These are phyloP conservation scores for Aleurites moluccanus DNA, from an alignment of 441 rosid genomes.

Conservation along the genomic window DNA sequence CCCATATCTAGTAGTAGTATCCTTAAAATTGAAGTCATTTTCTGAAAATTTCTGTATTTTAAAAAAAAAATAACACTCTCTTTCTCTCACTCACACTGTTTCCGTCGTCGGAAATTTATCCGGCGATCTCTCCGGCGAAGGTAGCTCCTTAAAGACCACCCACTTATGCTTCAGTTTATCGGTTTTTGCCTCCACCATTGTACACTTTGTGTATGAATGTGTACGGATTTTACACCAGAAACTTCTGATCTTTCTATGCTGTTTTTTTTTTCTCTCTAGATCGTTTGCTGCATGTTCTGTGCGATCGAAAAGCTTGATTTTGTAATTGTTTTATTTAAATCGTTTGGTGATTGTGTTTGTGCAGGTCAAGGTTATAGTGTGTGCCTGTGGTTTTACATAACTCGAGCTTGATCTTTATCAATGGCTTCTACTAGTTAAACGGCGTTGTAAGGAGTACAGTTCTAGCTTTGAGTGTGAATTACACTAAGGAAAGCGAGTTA, in stretches of 20 bases:
- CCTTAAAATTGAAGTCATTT: slow-evolving; percentile 13
- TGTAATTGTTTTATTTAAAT: slow-evolving; percentile 11
- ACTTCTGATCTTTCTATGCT: not conserved
- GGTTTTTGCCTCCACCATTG: not conserved
- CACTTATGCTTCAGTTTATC: slow-evolving; percentile 12
- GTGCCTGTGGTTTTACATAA: not conserved
- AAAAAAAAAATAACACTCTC: not conserved
- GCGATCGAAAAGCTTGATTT: slow-evolving; percentile 20
- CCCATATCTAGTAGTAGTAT: not conserved
- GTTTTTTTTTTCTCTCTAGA: not conserved
- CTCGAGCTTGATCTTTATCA: not conserved
- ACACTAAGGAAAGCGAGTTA: not conserved
- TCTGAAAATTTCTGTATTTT: not conserved
- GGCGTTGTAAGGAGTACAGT: not conserved
- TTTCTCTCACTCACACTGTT: slow-evolving; percentile 5
- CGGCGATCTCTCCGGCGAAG: slow-evolving; percentile 32
- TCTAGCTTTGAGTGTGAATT: slow-evolving; percentile 8
- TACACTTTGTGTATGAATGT: not conserved
- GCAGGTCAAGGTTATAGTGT: not conserved
- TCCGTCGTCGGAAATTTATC: slow-evolving; percentile 23
- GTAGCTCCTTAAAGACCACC: slow-evolving; percentile 13
- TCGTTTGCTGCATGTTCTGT: not conserved
- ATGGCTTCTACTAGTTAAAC: slow-evolving; percentile 14
- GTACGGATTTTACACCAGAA: not conserved
- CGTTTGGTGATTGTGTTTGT: slow-evolving; percentile 12